Percentiles rank a stretch among this genome's conserved stretches.
phyloP scores from a whole-genome alignment of 148 eudicot species.

The Rheum nobile region DNA sequence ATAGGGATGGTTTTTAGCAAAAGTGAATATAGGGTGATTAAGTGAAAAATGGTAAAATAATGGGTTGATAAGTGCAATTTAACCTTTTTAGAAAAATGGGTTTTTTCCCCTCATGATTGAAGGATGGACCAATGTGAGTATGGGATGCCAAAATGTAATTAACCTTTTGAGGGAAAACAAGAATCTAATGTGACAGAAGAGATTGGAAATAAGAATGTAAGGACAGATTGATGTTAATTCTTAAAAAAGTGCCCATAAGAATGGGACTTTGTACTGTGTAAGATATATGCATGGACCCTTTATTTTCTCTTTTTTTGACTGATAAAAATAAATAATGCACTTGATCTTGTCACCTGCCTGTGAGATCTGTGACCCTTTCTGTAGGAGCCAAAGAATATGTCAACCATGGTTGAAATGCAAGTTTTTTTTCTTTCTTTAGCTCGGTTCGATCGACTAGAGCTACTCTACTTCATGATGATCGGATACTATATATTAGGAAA shows the following conservation, averaged over 20 bases:
- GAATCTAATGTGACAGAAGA: neutral
- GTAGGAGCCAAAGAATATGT: neutral
- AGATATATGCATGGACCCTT: neutral
- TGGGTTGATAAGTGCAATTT: neutral
- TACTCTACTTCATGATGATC: too few relatives aligned
- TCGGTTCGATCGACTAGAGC: too few relatives aligned
- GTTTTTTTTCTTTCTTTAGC: neutral
- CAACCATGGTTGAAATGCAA: neutral
- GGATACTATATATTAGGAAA: too few relatives aligned
- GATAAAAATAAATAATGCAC: neutral
- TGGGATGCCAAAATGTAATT: neutral
- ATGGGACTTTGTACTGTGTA: neutral
- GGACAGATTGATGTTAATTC: neutral
- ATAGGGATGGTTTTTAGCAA: neutral
- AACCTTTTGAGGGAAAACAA: neutral
- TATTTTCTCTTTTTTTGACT: neutral
- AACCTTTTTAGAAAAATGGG: neutral
- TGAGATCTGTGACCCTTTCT: neutral
- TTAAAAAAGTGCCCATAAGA: neutral
- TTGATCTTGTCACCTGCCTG: slow-evolving; percentile 1
- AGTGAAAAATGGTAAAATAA: neutral
- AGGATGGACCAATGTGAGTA: neutral
- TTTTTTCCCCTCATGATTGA: neutral
- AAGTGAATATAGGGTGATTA: neutral
- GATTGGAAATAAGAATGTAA: neutral